phyloP scores from a whole-genome alignment of 164 flowering plant genomes.

The Platanus orientalis region DNA sequence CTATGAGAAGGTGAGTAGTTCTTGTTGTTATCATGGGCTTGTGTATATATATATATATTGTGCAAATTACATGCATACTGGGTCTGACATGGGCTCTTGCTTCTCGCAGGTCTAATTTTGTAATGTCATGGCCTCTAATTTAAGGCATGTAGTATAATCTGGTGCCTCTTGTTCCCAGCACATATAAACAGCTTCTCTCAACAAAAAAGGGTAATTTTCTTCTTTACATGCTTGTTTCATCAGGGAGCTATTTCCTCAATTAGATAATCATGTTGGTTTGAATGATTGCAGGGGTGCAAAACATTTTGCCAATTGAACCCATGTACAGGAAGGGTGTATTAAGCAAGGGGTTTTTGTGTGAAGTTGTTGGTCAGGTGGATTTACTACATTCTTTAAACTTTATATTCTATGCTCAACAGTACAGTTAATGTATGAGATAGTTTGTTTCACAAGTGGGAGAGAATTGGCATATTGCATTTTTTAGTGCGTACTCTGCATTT shows the following conservation, averaged over 20 bases:
- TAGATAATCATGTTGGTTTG: not conserved
- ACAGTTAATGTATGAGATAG: no score
- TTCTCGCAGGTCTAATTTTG: no score
- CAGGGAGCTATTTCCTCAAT: not conserved
- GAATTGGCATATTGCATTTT: not conserved
- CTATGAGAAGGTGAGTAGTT: no score
- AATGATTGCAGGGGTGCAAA: constrained; percentile 46
- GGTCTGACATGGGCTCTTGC: no score
- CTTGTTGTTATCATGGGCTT: no score
- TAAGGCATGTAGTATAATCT: not conserved
- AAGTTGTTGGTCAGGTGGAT: constrained; percentile 30
- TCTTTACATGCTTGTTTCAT: not conserved
- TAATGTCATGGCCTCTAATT: no score
- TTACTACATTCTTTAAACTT: not conserved
- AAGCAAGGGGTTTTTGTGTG: constrained; percentile 25
- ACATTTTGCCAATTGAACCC: constrained; percentile 54
- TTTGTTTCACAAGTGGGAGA: no score
- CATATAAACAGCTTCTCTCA: not conserved
- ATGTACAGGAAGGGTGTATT: constrained; percentile 26
- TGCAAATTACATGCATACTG: no score
- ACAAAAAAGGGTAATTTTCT: no score
- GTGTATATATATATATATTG: no score
- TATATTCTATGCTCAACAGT: no score
- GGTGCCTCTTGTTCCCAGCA: not conserved
- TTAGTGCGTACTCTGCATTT: no score